Evolutionary conservation across 805 yeast species (phyloP).

Genomic region (Candida vaughaniae): DNA sequence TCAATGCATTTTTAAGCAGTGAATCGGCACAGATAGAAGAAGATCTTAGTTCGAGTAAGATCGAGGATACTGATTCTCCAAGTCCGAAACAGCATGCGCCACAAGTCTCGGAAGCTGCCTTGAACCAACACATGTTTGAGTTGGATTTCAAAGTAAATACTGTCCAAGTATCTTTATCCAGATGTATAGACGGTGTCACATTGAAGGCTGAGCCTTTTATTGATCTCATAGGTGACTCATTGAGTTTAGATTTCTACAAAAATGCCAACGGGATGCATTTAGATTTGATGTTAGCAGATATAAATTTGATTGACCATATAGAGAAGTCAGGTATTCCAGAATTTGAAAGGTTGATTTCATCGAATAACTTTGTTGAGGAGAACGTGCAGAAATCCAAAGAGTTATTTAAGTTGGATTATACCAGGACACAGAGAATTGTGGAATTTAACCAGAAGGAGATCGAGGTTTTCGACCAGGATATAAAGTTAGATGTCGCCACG

Average conservation of each 20-base stretch:
- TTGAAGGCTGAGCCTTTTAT: constrained; percentile 66
- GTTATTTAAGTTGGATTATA: constrained; percentile 59
- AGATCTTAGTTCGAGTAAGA: constrained; percentile 9
- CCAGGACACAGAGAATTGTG: constrained; percentile 59
- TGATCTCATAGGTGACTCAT: constrained; percentile 67
- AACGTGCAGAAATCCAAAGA: constrained; percentile 26
- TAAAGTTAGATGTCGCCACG: constrained; percentile 73
- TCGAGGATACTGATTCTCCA: constrained; percentile 6
- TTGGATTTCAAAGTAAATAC: constrained; percentile 66
- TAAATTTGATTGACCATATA: constrained; percentile 73
- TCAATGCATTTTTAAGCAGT: constrained; percentile 30
- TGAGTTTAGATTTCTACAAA: constrained; percentile 59
- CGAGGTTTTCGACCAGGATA: constrained; percentile 75
- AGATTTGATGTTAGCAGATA: constrained; percentile 59
- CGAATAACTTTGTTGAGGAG: constrained; percentile 44
- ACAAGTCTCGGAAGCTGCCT: constrained; percentile 16
- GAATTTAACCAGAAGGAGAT: constrained; percentile 51
- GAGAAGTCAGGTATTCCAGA: constrained; percentile 61
- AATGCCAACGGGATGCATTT: constrained; percentile 63
- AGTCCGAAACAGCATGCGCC: constrained; percentile 1
- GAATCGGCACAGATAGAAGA: constrained; percentile 19
- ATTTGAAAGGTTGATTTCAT: constrained; percentile 67
- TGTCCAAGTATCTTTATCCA: constrained; percentile 59
- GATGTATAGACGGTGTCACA: constrained; percentile 63
- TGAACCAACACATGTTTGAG: constrained; percentile 65